phyloP scores from a whole-genome alignment of 2,329 filamentous ascomycete genomes.

The Zasmidium cellare region DNA sequence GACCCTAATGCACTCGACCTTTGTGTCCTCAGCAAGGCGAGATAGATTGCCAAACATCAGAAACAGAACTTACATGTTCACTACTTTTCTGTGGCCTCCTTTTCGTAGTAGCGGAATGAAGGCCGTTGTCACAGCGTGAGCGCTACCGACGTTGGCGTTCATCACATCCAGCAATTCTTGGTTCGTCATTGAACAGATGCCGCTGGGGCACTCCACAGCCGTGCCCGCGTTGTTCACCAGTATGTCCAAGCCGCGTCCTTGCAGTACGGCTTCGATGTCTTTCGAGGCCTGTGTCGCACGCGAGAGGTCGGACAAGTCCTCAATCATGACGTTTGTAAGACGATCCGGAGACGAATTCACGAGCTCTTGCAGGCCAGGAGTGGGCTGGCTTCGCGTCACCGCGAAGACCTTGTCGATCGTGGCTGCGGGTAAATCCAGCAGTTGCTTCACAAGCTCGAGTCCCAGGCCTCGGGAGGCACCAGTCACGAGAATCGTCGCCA shows the following conservation, averaged over 20 bases:
- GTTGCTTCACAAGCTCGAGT: constrained; percentile 30
- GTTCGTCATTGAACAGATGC: constrained; percentile 25
- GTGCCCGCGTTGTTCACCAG: constrained; percentile 50
- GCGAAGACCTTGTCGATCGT: constrained; percentile 35
- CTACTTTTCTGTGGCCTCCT: constrained; percentile 44
- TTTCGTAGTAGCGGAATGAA: constrained; percentile 43
- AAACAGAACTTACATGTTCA: constrained; percentile 39
- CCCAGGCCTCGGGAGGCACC: constrained; percentile 3
- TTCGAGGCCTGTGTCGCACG: too few species aligned
- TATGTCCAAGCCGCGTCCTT: constrained; percentile 46
- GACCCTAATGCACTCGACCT: too few species aligned
- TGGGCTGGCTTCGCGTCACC: constrained; percentile 1
- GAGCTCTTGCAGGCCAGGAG: not conserved
- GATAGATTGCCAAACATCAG: too few species aligned
- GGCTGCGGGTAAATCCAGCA: constrained; percentile 30
- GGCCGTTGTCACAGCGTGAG: constrained; percentile 41
- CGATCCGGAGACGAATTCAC: not conserved
- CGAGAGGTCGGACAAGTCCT: constrained; percentile 16
- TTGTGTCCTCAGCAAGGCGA: too few species aligned
- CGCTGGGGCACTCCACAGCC: constrained; percentile 16
- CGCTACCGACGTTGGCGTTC: constrained; percentile 38
- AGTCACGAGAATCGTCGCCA: constrained; percentile 2
- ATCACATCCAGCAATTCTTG: constrained; percentile 27
- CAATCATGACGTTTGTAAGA: too few species aligned
- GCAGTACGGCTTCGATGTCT: too few species aligned